A percentile compares a stretch with the other conserved stretches of the same genome.
phyloP scores from a whole-genome alignment of 768 basidiomycete species.

The Sutorius australiensis region DNA sequence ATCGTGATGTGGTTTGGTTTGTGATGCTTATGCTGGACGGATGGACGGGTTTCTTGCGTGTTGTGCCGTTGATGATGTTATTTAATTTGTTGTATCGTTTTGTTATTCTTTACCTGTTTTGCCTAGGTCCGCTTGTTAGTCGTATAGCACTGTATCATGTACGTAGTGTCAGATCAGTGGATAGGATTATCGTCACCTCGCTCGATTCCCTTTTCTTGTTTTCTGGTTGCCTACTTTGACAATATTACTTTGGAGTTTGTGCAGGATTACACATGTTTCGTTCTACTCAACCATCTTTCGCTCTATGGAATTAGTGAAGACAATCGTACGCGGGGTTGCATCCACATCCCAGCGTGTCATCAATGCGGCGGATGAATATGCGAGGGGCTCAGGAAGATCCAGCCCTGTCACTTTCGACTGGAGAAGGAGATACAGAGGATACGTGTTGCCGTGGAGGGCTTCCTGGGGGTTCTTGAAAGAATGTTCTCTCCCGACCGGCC shows the following conservation, averaged over 20 bases:
- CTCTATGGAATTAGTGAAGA: constrained; percentile 3
- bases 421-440: constrained; percentile 13
- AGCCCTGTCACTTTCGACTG: constrained; percentile 9
- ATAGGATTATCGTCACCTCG: neutral
- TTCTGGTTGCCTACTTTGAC: neutral
- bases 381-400: neutral
- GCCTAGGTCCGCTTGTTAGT: neutral
- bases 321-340: neutral
- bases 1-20: no score
- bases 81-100: neutral
- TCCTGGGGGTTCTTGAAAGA: constrained; percentile 1
- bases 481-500: neutral
- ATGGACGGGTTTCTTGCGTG: neutral
- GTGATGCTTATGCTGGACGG: neutral
- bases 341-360: neutral
- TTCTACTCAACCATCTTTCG: neutral
- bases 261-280: neutral
- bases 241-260: no score
- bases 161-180: neutral
- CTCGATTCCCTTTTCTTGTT: neutral
- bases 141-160: neutral
- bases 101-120: neutral
- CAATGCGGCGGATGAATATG: neutral
- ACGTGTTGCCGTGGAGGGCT: neutral
- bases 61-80: neutral